Evolutionary conservation across 78 protist genomes (phyloP).

Genomic region (Cyanophora paradoxa): DNA sequence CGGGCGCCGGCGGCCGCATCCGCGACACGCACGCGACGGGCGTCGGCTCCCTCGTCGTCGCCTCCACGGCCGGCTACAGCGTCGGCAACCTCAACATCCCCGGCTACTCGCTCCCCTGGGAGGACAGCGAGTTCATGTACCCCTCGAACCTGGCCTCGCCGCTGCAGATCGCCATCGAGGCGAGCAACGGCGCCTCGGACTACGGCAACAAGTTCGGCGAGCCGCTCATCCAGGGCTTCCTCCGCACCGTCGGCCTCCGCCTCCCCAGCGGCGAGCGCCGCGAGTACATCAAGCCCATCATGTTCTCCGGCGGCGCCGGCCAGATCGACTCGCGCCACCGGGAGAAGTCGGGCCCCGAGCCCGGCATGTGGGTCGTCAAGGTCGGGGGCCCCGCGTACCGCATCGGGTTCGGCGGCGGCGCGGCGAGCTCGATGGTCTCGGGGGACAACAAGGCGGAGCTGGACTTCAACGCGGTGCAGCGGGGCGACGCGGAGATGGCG

Average conservation of each 20-base stretch:
- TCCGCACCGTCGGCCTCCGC: slow-evolving; percentile 47
- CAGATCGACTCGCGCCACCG: slow-evolving; percentile 14
- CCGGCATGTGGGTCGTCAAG: slow-evolving; percentile 69
- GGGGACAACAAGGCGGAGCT: slow-evolving; percentile 42
- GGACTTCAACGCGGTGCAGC: slow-evolving; percentile 89
- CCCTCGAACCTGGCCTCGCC: slow-evolving; percentile 68
- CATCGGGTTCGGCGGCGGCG: slow-evolving; percentile 87
- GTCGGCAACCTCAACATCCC: slow-evolving; percentile 68
- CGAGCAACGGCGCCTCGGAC: slow-evolving; percentile 77
- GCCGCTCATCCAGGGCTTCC: slow-evolving; percentile 74
- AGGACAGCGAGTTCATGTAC: background rate
- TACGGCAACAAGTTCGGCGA: slow-evolving; percentile 87
- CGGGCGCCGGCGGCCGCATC: slow-evolving; percentile 83
- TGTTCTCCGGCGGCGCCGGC: slow-evolving; percentile 91
- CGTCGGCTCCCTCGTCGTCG: slow-evolving; percentile 66
- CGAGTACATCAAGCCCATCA: slow-evolving; percentile 89
- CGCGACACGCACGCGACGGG: slow-evolving; percentile 84
- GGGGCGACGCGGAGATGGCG: slow-evolving; percentile 90
- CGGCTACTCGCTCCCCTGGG: slow-evolving; percentile 14
- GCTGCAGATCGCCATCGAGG: slow-evolving; percentile 74
- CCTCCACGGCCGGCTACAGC: slow-evolving; percentile 70
- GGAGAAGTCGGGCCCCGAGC: slow-evolving; percentile 22
- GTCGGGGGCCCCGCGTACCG: slow-evolving; percentile 92
- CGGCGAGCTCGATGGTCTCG: slow-evolving; percentile 70
- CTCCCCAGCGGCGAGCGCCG: slow-evolving; percentile 50